phyloP scores from a whole-genome alignment of 192 early-diverging fungal genomes.

The Thamnidium elegans region DNA sequence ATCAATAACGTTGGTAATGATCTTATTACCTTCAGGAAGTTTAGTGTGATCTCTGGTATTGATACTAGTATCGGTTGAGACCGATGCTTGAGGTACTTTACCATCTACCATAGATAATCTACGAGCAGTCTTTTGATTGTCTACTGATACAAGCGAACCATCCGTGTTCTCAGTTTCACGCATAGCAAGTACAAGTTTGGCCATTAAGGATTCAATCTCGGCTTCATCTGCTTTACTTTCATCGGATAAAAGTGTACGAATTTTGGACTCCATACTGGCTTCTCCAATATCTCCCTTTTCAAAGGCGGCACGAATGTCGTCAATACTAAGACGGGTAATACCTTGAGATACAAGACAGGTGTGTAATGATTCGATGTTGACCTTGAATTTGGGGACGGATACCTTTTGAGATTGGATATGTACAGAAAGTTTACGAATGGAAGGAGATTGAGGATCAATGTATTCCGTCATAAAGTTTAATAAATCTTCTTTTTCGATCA shows the following conservation, averaged over 20 bases:
- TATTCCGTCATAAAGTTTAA: conserved; percentile 58
- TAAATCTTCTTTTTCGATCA: conserved; percentile 44
- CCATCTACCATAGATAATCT: conserved; percentile 17
- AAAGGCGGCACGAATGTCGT: conserved; percentile 30
- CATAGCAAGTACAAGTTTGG: conserved; percentile 30
- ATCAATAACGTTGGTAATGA: conserved; percentile 45
- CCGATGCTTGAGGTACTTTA: not conserved
- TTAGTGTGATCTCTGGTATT: conserved; percentile 23
- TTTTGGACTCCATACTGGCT: conserved; percentile 20
- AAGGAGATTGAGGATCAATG: conserved; percentile 52
- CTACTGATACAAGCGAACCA: conserved; percentile 33
- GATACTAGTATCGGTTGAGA: not conserved
- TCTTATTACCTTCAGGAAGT: conserved; percentile 40
- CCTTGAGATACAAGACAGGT: conserved; percentile 31
- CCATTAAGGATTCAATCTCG: conserved; percentile 28
- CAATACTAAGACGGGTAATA: conserved; percentile 23
- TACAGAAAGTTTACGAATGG: conserved; percentile 61
- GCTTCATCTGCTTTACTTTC: conserved; percentile 34
- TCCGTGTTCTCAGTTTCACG: conserved; percentile 13
- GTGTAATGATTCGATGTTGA: conserved; percentile 39
- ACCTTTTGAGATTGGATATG: conserved; percentile 60
- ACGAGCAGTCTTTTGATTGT: conserved; percentile 26
- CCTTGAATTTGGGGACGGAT: conserved; percentile 24
- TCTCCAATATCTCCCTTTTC: conserved; percentile 28
- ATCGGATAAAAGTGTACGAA: conserved; percentile 31